These are phyloP conservation scores for Coniochaeta sp. DNA, from an alignment of 2,329 filamentous ascomycete genomes.

Conservation along the genomic window DNA sequence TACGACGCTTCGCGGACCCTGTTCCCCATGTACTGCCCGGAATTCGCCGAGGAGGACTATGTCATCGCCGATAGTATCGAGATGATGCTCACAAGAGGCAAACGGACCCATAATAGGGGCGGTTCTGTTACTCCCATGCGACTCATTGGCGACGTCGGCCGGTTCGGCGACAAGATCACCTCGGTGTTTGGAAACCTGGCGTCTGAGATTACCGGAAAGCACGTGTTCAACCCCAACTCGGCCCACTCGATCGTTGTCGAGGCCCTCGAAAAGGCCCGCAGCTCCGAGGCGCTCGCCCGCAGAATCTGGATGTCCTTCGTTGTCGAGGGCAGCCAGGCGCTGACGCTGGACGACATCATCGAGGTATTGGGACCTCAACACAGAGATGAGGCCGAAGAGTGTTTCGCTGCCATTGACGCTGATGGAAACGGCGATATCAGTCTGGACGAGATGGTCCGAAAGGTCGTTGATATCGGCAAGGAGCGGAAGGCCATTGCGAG, in stretches of 20 bases:
- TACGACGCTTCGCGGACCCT: conserved; percentile 84
- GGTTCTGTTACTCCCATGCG: conserved; percentile 71
- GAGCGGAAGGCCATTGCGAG: conserved; percentile 83
- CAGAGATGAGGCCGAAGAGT: conserved; percentile 74
- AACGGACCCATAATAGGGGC: conserved; percentile 31
- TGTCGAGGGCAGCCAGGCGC: conserved; percentile 73
- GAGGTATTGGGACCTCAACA: conserved; percentile 78
- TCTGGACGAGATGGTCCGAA: conserved; percentile 89
- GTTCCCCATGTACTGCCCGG: conserved; percentile 86
- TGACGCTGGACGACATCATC: conserved; percentile 73
- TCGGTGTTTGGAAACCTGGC: conserved; percentile 90
- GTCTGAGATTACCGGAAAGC: conserved; percentile 89
- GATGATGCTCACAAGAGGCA: conserved; percentile 53
- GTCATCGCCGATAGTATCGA: conserved; percentile 81
- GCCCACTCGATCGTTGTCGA: conserved; percentile 85
- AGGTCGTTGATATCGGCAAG: conserved; percentile 74
- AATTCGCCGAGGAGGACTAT: conserved; percentile 89
- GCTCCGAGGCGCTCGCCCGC: conserved; percentile 86
- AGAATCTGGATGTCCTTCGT: conserved; percentile 99
- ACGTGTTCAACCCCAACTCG: conserved; percentile 88
- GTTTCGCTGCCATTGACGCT: conserved; percentile 71
- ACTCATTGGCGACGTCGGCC: conserved; percentile 68
- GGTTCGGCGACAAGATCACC: conserved; percentile 87
- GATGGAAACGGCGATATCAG: conserved; percentile 93
- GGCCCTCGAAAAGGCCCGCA: conserved; percentile 75